Base-by-base conservation (phyloP, 1,284 basidiomycete species). In the Boletus hoseneyae region DNA sequence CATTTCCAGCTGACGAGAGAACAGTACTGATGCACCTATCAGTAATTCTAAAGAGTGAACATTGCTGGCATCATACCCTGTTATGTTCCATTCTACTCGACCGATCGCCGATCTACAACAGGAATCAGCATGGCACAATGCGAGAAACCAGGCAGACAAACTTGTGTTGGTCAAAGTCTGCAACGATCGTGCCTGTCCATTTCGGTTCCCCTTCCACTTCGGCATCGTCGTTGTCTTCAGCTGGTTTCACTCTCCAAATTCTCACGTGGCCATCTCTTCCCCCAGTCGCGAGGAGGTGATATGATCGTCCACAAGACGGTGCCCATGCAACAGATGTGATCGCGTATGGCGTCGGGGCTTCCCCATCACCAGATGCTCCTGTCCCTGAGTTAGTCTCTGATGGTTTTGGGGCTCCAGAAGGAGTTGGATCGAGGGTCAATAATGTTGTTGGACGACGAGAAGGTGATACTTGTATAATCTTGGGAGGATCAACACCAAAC, bases 281-380 rank as follows among this genome's bases (percentile, higher is more conserved):
- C 6, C 93, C 94, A 0, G 92, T 90, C 3, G 94, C 94, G 55
- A 97, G 76, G 40, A 96, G 83, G 62, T 97, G 94, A 68, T 93
- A 95, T 1, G 89, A 90, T 19, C 93, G 78, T 1, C 94, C 94
- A 58, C 91, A 95, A 0, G 86, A 87, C 1, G 94, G 90, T 2
- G 94, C 92, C 93, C 93, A 97, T 5, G 91, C 77, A 37, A 97
- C 79, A 23, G 84, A 83, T 0, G 87, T 89, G 46, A 94, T 79
- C 2, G 92, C 79, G 46, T 73, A 82, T 3, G 76, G 66, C 5
- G 74, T 72, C 5, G 73, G 65, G 11, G 53, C 54, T 34, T 74
- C 69, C n/a, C 68, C 60, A 27, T 70, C 54, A 38, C 53, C 36
- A 19, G 62, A 51, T 8, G 53, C 43, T 18, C 50, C 49, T 33